A percentile compares a stretch with the other conserved stretches of the same genome.
phyloP scores from a whole-genome alignment of 2,329 filamentous ascomycete genomes.

The Aureobasidium sp. region DNA sequence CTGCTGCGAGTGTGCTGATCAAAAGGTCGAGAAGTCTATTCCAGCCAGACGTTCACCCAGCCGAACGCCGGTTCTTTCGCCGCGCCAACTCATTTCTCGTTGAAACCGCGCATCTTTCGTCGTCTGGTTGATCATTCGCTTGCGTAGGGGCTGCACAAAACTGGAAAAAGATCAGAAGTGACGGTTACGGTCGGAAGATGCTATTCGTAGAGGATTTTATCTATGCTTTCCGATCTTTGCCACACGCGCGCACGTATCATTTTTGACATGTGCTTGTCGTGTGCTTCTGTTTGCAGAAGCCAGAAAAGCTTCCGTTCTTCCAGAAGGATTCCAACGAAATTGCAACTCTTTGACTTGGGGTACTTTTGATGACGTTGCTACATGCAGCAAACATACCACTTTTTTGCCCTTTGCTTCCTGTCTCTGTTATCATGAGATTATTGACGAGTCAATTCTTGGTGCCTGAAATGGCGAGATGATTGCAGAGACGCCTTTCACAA shows the following conservation, averaged over 20 bases:
- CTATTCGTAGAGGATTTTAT: neutral
- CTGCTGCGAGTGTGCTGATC: neutral
- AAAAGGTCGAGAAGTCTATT: constrained; percentile 5
- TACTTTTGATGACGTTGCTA: neutral
- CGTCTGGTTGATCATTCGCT: neutral
- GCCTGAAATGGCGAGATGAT: neutral
- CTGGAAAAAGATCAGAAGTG: neutral
- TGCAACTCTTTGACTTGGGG: neutral
- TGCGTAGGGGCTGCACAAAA: neutral
- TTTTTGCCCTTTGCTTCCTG: neutral
- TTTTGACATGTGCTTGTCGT: neutral
- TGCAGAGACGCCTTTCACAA: neutral
- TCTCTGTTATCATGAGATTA: neutral
- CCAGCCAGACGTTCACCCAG: neutral
- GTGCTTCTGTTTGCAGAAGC: neutral
- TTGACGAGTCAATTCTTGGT: neutral
- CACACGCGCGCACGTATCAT: neutral
- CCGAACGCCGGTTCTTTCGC: neutral
- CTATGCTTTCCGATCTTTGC: neutral
- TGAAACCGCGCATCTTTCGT: too few species aligned
- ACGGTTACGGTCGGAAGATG: too few species aligned
- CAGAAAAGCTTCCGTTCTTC: neutral
- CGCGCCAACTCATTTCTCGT: too few species aligned
- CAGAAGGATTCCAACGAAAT: neutral
- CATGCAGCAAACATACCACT: neutral